Conservation (phyloP, 129 eudicot genomes). For the Helichrysum umbraculigerum region DNA sequence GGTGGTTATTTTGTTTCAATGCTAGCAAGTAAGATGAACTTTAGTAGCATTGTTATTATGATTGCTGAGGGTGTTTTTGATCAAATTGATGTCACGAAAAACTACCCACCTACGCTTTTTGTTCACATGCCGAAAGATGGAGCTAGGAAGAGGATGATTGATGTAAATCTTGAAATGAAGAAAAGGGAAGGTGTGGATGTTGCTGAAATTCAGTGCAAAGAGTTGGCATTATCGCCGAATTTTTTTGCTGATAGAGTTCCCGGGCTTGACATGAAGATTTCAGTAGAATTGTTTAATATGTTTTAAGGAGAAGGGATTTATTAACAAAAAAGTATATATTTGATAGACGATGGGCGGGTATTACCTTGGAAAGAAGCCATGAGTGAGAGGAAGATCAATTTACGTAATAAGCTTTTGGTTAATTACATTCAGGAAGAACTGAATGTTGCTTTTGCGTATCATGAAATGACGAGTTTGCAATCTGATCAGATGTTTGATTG, state of each 20-base stretch:
- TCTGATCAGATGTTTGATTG: too few species aligned
- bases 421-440: too few species aligned
- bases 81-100: conserved; percentile 41
- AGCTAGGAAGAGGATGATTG: conserved; percentile 48
- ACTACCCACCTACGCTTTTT: conserved; percentile 85
- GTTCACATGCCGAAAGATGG: conserved; percentile 95
- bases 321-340: conserved; percentile 59
- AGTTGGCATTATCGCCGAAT: conserved; percentile 55
- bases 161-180: conserved; percentile 45
- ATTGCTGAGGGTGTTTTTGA: conserved; percentile 78
- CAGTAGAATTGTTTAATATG: conserved; percentile 48
- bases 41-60: conserved; percentile 69
- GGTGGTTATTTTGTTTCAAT: conserved; percentile 94
- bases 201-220: conserved; percentile 71
- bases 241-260: conserved; percentile 70
- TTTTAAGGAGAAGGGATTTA: conserved; percentile 64
- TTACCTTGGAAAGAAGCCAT: conserved; percentile 75
- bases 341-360: conserved; percentile 78
- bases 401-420: too few species aligned
- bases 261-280: conserved; percentile 49
- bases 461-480: too few species aligned
- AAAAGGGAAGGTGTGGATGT: conserved; percentile 61
- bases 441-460: too few species aligned
- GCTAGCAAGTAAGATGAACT: conserved; percentile 58
- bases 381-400: too few species aligned